These are phyloP conservation scores for Podila epigama DNA, from an alignment of 192 early-diverging fungal species.

Conservation along the genomic window DNA sequence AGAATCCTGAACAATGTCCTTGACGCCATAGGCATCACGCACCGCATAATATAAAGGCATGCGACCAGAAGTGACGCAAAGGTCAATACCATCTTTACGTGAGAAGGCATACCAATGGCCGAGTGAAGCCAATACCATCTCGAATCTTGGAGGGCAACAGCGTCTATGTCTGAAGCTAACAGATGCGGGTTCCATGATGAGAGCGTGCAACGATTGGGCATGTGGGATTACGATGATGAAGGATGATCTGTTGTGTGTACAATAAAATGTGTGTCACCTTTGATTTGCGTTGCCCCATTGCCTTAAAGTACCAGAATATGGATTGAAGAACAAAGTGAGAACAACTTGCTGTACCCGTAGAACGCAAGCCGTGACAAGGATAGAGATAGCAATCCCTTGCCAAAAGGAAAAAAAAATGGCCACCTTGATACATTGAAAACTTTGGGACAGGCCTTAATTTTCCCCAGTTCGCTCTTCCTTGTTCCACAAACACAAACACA, in stretches of 20 bases:
- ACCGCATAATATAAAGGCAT: conserved; percentile 81
- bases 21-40: conserved; percentile 81
- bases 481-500: too few species aligned
- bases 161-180: conserved; percentile 38
- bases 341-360: conserved; percentile 72
- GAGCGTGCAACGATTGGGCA: too few species aligned
- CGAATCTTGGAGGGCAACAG: conserved; percentile 87
- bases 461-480: too few species aligned
- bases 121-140: conserved; percentile 84
- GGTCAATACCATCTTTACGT: conserved; percentile 78
- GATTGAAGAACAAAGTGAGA: conserved; percentile 12
- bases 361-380: conserved; percentile 77
- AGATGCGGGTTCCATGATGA: too few species aligned
- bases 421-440: conserved; percentile 92
- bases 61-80: conserved; percentile 72
- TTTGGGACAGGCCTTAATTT: conserved; percentile 84
- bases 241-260: too few species aligned
- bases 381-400: conserved; percentile 86
- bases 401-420: conserved; percentile 96
- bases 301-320: neutral
- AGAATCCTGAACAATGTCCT: conserved; percentile 85
- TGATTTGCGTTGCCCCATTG: too few species aligned
- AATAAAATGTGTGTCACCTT: neutral
- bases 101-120: conserved; percentile 85
- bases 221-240: too few species aligned